Conservation (phyloP, 2,329 filamentous ascomycete genomes). For the Pestalotiopsis sp. region DNA sequence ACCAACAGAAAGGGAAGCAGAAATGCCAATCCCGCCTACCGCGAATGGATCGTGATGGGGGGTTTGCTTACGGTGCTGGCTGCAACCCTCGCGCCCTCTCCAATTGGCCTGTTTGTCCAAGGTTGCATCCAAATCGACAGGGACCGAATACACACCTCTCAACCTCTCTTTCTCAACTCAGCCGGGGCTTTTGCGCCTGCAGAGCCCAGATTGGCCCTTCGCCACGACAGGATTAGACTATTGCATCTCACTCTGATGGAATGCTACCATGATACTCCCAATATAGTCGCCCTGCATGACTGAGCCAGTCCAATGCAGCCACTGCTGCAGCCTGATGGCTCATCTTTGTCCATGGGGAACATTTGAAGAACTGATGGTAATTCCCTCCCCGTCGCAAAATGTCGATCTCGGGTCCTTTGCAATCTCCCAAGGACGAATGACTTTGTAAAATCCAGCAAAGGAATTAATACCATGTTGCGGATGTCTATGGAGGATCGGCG, state of each 20-base stretch:
- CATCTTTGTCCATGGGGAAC: not conserved
- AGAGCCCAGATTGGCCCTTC: conserved; percentile 4
- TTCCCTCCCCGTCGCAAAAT: not conserved
- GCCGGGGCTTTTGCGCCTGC: not conserved
- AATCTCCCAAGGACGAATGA: not conserved
- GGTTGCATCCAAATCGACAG: not conserved
- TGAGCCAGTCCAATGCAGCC: conserved; percentile 2
- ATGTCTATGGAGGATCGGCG: not conserved
- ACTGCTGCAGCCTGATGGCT: not conserved
- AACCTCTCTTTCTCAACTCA: not conserved
- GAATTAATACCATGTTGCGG: not conserved
- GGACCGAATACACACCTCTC: not conserved
- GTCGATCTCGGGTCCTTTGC: not conserved
- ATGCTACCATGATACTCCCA: not conserved
- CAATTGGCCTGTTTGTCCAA: conserved; percentile 7
- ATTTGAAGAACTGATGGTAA: not conserved
- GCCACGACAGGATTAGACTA: conserved; percentile 15
- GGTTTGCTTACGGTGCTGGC: not conserved
- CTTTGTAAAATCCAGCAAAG: not conserved
- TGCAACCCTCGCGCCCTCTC: not conserved
- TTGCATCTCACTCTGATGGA: not conserved
- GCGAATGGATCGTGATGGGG: not conserved
- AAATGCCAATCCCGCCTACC: not conserved
- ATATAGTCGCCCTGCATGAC: conserved; percentile 6
- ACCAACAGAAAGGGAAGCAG: not conserved